Evolutionary conservation across 257 asterid genomes (phyloP), one percentile per base, ranked within the genome.

Genomic region (Solanum chmielewskii): DNA sequence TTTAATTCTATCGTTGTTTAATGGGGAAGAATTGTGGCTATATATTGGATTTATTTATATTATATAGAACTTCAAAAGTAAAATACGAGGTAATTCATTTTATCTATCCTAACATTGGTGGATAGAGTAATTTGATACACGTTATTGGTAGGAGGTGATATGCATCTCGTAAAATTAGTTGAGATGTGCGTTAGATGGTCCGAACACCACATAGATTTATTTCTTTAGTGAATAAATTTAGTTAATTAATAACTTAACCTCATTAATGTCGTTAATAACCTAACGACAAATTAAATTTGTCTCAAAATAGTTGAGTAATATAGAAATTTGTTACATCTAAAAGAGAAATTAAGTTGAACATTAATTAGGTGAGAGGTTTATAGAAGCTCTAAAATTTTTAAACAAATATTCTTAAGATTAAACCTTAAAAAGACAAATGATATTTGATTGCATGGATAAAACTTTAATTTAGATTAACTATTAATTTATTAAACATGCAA

Each of bases 31-130:
- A 9, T 23, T 9, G 47, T 1, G 9, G 1, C 27, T 33, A 71
- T 6, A 18, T 33, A 2, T 20, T 35, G 16, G 47, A 18, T 21
- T 35, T 71, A 16, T 23, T 71, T 71, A 4, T 33, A 71, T 18
- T 70, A 70, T 70, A 56, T 56, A 18, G 5, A 0, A 56, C n/a
- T 7, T 18, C 18, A 7, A 56, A 56, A 56, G 64, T 56, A 56
- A 56, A 56, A 18, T 2, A 16, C 10, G 10, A 2, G 7, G 1
- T 37, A 37, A 37, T 37, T 37, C 1, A 37, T 37, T 37, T 37
- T 1, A 37, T 37, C 0, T 52, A 1, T 52, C 4, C 4, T 52
- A 52, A 3, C 9, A 16, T 52, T 52, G 4, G 0, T 52, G 23
- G 3, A 49, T 16, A 52, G 9, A 52, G 23, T 16, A 52, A 16